Base-by-base conservation (phyloP, 371 early-diverging fungal genomes). In the Haplosporangium sp. region DNA sequence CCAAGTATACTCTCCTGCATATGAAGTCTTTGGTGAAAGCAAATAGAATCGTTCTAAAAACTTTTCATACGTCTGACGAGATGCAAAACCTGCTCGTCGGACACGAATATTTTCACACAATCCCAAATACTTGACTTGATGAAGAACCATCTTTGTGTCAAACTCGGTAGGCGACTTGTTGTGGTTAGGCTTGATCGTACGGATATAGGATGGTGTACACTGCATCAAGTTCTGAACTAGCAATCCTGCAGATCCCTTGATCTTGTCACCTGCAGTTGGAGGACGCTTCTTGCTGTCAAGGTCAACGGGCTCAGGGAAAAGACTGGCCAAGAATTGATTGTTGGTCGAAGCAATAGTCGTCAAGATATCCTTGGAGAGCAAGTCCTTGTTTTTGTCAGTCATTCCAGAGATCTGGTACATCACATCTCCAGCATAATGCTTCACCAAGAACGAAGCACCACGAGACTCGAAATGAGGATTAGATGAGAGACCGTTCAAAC, bases 331-430 rank as follows among this genome's bases (percentile, higher is more conserved):
- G 77, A 94, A 95, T 20, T 76, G 69, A 72, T 93, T 93, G 62
- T 77, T 72, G 11, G 92, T 91, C 6, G 88, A 87, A 70, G 95
- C 92, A 84, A 94, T 92, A 74, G 96, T 87, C 47, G 93, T 90
- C 66, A 95, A 84, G 47, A 95, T 87, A 83, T 98, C 99, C 84
- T 95, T 95, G 81, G 94, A 88, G 35, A 99, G 88, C 37, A 96
- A 91, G 77, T 99, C 99, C 85, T 96, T 98, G 88, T 99, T 99
- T 84, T 98, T 97, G 77, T 98, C 99, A 0, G 98, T 95, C 94
- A 99, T 99, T 0, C 98, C 98, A 19, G 94, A 92, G 38, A 96
- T 91, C 71, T 93, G 91, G 87, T 99, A 99, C 62, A 88, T 85
- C 53, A 98, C 97, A 73, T 94, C 92, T 63, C 97, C 99, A 60